Base-by-base conservation (phyloP, 208 protist genomes). In the Crithidia acanthocephali region DNA sequence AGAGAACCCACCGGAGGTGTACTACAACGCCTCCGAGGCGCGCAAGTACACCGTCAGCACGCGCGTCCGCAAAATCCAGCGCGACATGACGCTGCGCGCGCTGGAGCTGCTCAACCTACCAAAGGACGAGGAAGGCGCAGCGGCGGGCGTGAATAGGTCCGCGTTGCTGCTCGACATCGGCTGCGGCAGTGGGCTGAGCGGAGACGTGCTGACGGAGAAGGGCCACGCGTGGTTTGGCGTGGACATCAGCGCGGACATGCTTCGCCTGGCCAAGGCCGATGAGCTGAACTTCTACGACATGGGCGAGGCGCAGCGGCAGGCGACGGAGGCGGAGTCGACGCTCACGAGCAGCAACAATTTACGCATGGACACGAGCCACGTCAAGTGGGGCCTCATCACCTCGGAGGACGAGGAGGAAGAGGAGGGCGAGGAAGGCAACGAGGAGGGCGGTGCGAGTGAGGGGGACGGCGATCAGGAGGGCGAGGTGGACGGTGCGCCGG, bases 151-250 rank as follows among this genome's bases (percentile, higher is more conserved):
- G 45, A 55, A 85, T 44, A 30, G 72, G 28, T 67, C 72, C 9
- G 82, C 85, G 9, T 71, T 99, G 22, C 68, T 99, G 27, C 90
- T 99, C 2, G 99, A 99, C 80, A 87, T 99, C 44, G 99, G 99
- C 48, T 99, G 99, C 77, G 99, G 99, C 25, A 99, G 97, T 52
- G 98, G 98, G 0, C 74, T 99, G 28, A 99, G 95, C 74, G 98
- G 98, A 2, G 90, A 98, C 42, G 94, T 98, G n/a, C 61, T 99
- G 16, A 90, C 87, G 1, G 91, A 97, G 55, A 30, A 78, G 33
- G 98, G 98, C 13, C 98, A 99, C 83, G 55, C 83, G 13, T 99
- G 98, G 97, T 74, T 99, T n/a, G 99, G 99, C 8, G 81, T 97
- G 10, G 98, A 99, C 70, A 98, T 99, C 68, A 97, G 88, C 48